A percentile compares a stretch with the other conserved stretches of the same genome.
Evolutionary conservation across 129 eudicot genomes (phyloP).

Genomic region (Arctium lappa): DNA sequence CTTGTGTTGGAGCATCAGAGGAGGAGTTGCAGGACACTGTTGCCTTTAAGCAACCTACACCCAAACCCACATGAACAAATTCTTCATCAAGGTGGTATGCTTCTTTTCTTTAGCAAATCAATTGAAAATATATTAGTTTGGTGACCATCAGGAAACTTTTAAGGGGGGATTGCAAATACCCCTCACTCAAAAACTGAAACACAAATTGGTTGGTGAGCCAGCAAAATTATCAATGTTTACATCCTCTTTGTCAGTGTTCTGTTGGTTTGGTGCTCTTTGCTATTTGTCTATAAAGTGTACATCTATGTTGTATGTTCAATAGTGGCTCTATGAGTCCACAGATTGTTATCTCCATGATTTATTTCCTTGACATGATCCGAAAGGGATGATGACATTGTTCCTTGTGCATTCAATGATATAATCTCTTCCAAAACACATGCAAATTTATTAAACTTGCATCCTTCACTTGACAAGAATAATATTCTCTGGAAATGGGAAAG

Average conservation of each 20-base stretch:
- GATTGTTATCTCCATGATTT: not conserved
- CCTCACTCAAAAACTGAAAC: no score
- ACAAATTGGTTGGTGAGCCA: not conserved
- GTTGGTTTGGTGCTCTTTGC: not conserved
- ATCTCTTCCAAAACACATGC: slow-evolving; percentile 48
- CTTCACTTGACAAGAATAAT: not conserved
- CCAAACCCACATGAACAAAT: slow-evolving; percentile 27
- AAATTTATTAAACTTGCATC: not conserved
- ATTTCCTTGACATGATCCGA: slow-evolving; percentile 23
- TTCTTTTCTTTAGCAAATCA: not conserved
- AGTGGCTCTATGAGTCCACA: not conserved
- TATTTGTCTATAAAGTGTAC: not conserved
- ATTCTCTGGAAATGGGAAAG: slow-evolving; percentile 46
- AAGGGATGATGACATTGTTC: slow-evolving; percentile 39
- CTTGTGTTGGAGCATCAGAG: slow-evolving; percentile 93
- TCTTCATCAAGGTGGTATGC: not conserved
- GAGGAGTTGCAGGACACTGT: slow-evolving; percentile 95
- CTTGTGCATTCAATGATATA: slow-evolving; percentile 74
- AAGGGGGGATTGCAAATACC: no score
- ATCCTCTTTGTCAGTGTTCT: not conserved
- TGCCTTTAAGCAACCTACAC: slow-evolving; percentile 77
- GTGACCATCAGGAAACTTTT: no score
- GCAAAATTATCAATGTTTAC: not conserved
- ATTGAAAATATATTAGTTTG: no score
- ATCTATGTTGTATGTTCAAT: not conserved